phyloP scores from a whole-genome alignment of 306 rosid genomes.

The Morella rubra region DNA sequence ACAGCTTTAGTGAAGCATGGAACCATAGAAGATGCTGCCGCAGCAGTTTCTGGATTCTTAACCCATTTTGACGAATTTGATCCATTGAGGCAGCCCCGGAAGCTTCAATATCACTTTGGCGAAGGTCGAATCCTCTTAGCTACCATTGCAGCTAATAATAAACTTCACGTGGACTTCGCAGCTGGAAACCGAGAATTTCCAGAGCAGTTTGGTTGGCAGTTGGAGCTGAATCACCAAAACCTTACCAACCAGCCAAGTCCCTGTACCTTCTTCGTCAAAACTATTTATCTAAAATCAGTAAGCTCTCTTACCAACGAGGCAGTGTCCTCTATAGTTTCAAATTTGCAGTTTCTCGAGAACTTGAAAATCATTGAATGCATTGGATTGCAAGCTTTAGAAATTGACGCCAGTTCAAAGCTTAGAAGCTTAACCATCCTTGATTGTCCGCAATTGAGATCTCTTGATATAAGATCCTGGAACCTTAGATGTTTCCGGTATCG shows the following conservation, averaged over 20 bases:
- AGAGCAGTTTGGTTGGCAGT: constrained; percentile 36
- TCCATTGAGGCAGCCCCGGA: constrained; percentile 58
- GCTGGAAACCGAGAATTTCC: constrained; percentile 34
- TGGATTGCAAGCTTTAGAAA: constrained; percentile 51
- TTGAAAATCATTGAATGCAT: constrained; percentile 57
- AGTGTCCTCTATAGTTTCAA: constrained; percentile 51
- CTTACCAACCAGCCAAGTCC: constrained; percentile 27
- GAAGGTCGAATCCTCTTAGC: constrained; percentile 39
- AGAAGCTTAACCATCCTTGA: constrained; percentile 52
- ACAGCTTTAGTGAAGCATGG: constrained; percentile 37
- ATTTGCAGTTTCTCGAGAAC: constrained; percentile 50
- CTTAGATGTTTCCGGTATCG: constrained; percentile 50
- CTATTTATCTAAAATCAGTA: constrained; percentile 66
- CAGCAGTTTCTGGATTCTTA: constrained; percentile 36
- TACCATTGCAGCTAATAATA: constrained; percentile 49
- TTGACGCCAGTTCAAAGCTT: constrained; percentile 50
- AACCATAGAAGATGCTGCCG: constrained; percentile 29
- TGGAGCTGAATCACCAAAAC: constrained; percentile 37
- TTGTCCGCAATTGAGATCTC: constrained; percentile 50
- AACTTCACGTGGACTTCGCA: constrained; percentile 57
- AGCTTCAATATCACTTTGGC: constrained; percentile 51
- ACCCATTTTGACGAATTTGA: constrained; percentile 40
- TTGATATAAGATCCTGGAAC: constrained; percentile 49
- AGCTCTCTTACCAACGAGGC: constrained; percentile 38
- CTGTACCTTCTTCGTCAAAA: constrained; percentile 47